These are phyloP conservation scores for Pichia sporocuriosa DNA, from an alignment of 805 yeast genomes.

Conservation along the genomic window DNA sequence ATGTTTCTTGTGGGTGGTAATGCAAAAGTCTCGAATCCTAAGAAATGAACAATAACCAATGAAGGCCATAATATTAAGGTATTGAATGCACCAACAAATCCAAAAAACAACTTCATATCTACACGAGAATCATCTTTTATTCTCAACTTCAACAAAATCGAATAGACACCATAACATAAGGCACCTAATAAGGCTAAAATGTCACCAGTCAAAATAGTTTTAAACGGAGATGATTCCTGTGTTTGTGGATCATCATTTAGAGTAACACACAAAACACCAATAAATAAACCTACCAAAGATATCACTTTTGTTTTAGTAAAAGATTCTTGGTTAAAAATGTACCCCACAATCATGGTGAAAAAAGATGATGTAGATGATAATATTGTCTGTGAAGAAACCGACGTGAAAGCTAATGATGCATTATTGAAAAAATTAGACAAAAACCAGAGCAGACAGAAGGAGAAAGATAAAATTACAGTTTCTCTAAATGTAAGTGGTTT, in stretches of 20 bases:
- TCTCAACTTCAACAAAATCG: slow-evolving; percentile 70
- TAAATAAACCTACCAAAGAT: slow-evolving; percentile 64
- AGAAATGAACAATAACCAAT: slow-evolving; percentile 53
- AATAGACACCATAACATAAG: slow-evolving; percentile 82
- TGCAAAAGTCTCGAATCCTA: slow-evolving; percentile 65
- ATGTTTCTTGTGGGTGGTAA: slow-evolving; percentile 53
- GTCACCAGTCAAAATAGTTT: slow-evolving; percentile 54
- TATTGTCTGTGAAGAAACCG: slow-evolving; percentile 92
- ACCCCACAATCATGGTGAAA: slow-evolving; percentile 82
- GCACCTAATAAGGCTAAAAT: slow-evolving; percentile 79
- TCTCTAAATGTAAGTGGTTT: slow-evolving; percentile 41
- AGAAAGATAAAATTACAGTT: slow-evolving; percentile 67
- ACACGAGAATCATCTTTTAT: slow-evolving; percentile 69
- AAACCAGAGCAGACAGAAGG: slow-evolving; percentile 88
- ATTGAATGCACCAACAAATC: slow-evolving; percentile 88
- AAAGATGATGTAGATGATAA: slow-evolving; percentile 88
- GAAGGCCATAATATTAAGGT: slow-evolving; percentile 77
- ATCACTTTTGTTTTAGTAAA: slow-evolving; percentile 57
- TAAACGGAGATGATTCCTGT: slow-evolving; percentile 14
- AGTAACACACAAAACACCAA: slow-evolving; percentile 79
- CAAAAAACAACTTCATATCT: slow-evolving; percentile 85
- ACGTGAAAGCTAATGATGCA: slow-evolving; percentile 79
- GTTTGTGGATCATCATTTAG: slow-evolving; percentile 47
- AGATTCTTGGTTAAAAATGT: slow-evolving; percentile 60
- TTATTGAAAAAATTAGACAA: slow-evolving; percentile 83